Evolutionary conservation across 1,284 basidiomycete genomes (phyloP).

Genomic region (Puccinia hordei): DNA sequence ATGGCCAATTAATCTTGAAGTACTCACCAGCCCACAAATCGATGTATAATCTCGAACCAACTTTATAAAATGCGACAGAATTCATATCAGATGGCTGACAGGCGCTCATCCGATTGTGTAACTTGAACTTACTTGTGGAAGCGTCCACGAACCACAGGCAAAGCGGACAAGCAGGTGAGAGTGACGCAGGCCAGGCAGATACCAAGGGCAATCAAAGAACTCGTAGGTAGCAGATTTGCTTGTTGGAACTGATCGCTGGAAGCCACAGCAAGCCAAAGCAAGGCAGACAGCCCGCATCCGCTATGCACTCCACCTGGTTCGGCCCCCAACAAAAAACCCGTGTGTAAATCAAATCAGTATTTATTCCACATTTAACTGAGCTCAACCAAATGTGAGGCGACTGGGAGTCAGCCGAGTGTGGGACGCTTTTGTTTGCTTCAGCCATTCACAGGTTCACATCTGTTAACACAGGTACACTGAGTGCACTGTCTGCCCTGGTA

Average conservation of each 20-base stretch:
- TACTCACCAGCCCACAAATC: constrained; percentile 47
- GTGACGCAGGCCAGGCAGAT: constrained; percentile 21
- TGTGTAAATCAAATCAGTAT: not conserved
- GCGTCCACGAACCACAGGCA: constrained; percentile 27
- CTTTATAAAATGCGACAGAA: not conserved
- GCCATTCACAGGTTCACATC: too few species aligned
- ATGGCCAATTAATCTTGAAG: constrained; percentile 1
- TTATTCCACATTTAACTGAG: not conserved
- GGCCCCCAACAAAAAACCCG: not conserved
- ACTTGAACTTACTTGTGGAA: constrained; percentile 37
- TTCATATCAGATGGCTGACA: not conserved
- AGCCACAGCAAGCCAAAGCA: constrained; percentile 30
- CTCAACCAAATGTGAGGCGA: too few species aligned
- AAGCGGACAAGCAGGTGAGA: constrained; percentile 13
- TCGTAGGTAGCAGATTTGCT: not conserved
- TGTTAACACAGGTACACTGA: too few species aligned
- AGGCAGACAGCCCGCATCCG: constrained; percentile 45
- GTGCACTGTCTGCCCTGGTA: too few species aligned
- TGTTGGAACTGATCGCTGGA: constrained; percentile 12
- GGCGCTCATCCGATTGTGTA: not conserved
- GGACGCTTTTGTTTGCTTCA: too few species aligned
- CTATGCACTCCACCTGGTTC: constrained; percentile 47
- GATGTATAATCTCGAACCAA: constrained; percentile 44
- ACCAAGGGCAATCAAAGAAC: not conserved
- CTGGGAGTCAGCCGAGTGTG: too few species aligned